Base-by-base conservation (phyloP, 2,329 filamentous ascomycete genomes). In the Colletotrichum tropicale region DNA sequence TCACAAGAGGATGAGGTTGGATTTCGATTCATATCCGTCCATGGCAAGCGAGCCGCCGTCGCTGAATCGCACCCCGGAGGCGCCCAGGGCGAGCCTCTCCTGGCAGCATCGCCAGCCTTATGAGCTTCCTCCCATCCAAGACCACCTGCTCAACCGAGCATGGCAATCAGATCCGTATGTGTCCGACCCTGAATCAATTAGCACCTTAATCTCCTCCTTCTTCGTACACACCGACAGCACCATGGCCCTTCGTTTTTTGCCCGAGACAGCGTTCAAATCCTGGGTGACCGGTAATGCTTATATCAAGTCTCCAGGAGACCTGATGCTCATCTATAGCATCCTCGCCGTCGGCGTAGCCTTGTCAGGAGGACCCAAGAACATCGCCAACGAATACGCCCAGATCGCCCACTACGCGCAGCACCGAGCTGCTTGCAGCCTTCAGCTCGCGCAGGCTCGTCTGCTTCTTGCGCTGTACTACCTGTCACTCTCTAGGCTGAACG, bases 371-470 rank as follows among this genome's bases (percentile, higher is more conserved):
- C 80, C 82, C 2, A 83, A 82, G 70, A 78, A 81, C 26, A 84
- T 85, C 52, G 85, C 85, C 8, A 82, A 80, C 64, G 84, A 86
- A 70, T 87, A 87, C 66, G 85, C 86, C 5, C 85, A 87, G 48
- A 89, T 93, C 66, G 91, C 92, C 6, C 86, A 89, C 64, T 91
- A 91, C 79, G 92, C 91, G 6, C 84, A 87, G 66, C 84, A 81
- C 66, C 81, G 79, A 61, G 78, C 79, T 8, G 65, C 73, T 13
- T 80, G 78, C 71, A 83, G 82, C 38, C 83, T 95, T 65, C 92
- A 94, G 78, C 85, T 95, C 60, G 91, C 93, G 15, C 94, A 95
- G 81, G 90, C 89, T 62, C 89, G 92, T 70, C 85, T 95, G n/a
- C 86, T 95, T 18, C 87, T 95, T 52, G 89, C 91, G 24, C 84